These are phyloP conservation scores for Citrus trifoliata DNA, from an alignment of 345 rosid genomes.

Conservation along the genomic window DNA sequence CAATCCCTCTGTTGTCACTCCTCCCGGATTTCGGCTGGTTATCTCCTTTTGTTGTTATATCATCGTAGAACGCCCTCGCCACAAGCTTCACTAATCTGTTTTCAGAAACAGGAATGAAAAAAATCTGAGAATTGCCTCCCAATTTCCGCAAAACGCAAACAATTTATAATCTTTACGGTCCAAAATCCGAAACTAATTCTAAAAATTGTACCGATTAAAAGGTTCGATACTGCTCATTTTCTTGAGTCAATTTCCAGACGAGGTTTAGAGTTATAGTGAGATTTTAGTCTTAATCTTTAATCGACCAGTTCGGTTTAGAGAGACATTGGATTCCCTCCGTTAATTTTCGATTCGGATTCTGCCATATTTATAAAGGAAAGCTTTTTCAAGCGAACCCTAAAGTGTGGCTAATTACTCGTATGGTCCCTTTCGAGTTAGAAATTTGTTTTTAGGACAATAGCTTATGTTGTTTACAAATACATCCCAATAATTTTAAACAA, in stretches of 20 bases:
- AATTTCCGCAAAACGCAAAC: neutral
- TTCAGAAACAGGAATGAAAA: neutral
- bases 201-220: slow-evolving; percentile 36
- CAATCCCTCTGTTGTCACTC: slow-evolving; percentile 74
- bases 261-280: neutral
- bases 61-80: slow-evolving; percentile 86
- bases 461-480: neutral
- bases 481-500: no score
- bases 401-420: neutral
- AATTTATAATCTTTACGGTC: neutral
- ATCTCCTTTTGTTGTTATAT: slow-evolving; percentile 62
- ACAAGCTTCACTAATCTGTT: slow-evolving; percentile 71
- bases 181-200: neutral
- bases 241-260: neutral
- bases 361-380: neutral
- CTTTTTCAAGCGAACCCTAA: neutral
- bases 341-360: no score
- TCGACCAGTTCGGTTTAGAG: neutral
- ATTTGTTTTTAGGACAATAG: neutral
- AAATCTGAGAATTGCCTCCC: neutral
- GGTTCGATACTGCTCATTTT: slow-evolving; percentile 42
- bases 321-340: neutral
- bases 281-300: neutral
- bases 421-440: neutral
- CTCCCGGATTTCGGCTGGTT: slow-evolving; percentile 71